A percentile compares a stretch with the other conserved stretches of the same genome.
phyloP scores from a whole-genome alignment of 331 rosid genomes.

The Arachis monticola region DNA sequence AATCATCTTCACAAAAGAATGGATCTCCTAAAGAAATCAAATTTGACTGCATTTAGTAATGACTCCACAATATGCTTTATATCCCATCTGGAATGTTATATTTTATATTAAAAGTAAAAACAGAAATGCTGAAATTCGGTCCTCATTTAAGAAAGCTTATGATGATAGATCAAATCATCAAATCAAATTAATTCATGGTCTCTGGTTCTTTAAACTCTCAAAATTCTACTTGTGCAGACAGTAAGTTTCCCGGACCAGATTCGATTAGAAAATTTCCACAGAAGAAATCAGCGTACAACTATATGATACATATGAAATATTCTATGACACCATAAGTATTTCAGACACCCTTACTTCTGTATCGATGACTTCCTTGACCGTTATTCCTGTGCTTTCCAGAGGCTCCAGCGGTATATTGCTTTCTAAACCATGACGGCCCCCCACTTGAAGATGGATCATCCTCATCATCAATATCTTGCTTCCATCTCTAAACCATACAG shows the following conservation, averaged over 20 bases:
- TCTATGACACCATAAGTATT: conserved; percentile 22
- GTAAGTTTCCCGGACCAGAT: conserved; percentile 15
- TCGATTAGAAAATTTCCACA: conserved; percentile 8
- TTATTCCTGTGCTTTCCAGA: conserved; percentile 43
- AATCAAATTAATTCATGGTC: conserved; percentile 19
- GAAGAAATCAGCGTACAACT: conserved; percentile 25
- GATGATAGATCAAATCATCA: conserved; percentile 14
- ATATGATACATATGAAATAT: conserved; percentile 22
- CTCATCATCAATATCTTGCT: conserved; percentile 47
- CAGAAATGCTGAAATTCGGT: not conserved
- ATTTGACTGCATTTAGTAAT: not conserved
- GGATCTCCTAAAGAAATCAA: conserved; percentile 48
- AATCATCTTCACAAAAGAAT: conserved; percentile 64
- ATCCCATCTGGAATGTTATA: not conserved
- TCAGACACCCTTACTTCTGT: conserved; percentile 62
- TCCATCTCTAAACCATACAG: conserved; percentile 55
- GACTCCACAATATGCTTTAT: conserved; percentile 9
- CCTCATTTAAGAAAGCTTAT: conserved; percentile 21
- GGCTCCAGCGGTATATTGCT: conserved; percentile 50
- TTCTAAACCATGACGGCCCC: conserved; percentile 72
- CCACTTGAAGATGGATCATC: conserved; percentile 65
- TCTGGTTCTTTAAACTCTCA: not conserved
- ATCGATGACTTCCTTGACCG: conserved; percentile 40
- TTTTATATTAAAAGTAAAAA: too few species aligned
- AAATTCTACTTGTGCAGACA: conserved; percentile 6